Conservation (phyloP, 495 filamentous ascomycete genomes). For the Neurospora sp. region DNA sequence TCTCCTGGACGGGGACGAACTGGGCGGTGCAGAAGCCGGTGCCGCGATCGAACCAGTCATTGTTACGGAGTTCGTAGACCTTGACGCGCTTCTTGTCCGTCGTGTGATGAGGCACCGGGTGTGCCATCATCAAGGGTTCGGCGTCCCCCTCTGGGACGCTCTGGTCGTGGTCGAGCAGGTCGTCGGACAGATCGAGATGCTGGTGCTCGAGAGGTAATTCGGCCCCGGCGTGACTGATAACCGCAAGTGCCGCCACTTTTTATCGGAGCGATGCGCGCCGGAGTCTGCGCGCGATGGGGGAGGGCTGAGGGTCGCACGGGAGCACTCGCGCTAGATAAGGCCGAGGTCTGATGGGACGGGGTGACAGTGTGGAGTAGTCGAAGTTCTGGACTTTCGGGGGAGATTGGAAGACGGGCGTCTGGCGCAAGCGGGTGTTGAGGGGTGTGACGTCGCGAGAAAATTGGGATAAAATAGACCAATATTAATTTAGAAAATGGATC, state of each 20-base stretch:
- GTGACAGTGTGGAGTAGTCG: neutral
- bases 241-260: slow-evolving; percentile 37
- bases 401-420: neutral
- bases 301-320: slow-evolving; percentile 2
- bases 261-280: slow-evolving; percentile 28
- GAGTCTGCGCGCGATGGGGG: slow-evolving; percentile 16
- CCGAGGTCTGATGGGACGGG: neutral
- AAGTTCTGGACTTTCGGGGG: neutral
- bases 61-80: slow-evolving; percentile 95
- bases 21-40: slow-evolving; percentile 89
- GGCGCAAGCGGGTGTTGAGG: neutral
- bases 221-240: slow-evolving; percentile 32
- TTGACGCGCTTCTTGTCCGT: slow-evolving; percentile 95
- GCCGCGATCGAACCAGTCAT: slow-evolving; percentile 97
- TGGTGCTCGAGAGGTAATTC: slow-evolving; percentile 36
- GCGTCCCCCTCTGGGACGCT: slow-evolving; percentile 26
- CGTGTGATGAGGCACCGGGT: slow-evolving; percentile 69
- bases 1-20: slow-evolving; percentile 50
- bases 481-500: neutral
- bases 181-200: slow-evolving; percentile 32
- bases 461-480: neutral
- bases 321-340: slow-evolving; percentile 2
- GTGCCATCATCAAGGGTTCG: slow-evolving; percentile 66
- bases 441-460: neutral
- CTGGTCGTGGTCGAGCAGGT: slow-evolving; percentile 26